Base-by-base conservation (phyloP, 2,329 filamentous ascomycete genomes). In the Simplicillium sp. region DNA sequence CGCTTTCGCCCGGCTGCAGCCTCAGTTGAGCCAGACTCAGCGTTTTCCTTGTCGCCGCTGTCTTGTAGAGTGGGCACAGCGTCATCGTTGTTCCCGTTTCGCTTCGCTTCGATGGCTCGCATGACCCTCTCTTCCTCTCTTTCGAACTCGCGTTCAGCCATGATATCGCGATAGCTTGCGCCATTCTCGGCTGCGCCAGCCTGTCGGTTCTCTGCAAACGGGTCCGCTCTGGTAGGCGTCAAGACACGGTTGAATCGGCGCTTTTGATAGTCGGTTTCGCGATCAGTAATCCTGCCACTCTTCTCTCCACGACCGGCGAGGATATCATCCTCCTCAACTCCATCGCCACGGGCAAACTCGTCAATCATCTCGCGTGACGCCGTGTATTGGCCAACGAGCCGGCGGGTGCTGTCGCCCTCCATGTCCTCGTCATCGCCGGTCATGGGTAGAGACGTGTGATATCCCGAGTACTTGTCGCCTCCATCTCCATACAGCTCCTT, bases 251-350 rank as follows among this genome's bases (percentile, higher is more conserved):
- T 82, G 61, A 94, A 94, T 44, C 89, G 81, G 50, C 89, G 86
- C 66, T 94, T 95, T 66, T 98, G 94, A 60, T 98, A 98, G 57
- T 97, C 90, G 48, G 88, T 94, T 69, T 97, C 90, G 54, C 92
- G 84, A 58, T 94, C 90, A 46, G 82, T 73, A 56, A 98, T 97
- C 53, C 90, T 82, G 43, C 84, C 88, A 60, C 87, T 86, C 65
- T 90, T 86, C 69, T 97, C 92, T 51, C 77, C 75, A 51, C 82
- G 79, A 35, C 84, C 85, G 38, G 88, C 74, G 47, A 98, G 71
- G 7, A 90, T 82, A 55, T 98, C 94, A 44, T 90, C 87, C 64
- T 96, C 90, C 59, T 94, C 90, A 18, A 90, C 87, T 34, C 86
- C 89, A 46, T 75, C 73, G 41, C 89, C 89, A 40, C 78, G 80